These are phyloP conservation scores for Curvularia lunata DNA, from an alignment of 2,329 filamentous ascomycete genomes.

Conservation along the genomic window DNA sequence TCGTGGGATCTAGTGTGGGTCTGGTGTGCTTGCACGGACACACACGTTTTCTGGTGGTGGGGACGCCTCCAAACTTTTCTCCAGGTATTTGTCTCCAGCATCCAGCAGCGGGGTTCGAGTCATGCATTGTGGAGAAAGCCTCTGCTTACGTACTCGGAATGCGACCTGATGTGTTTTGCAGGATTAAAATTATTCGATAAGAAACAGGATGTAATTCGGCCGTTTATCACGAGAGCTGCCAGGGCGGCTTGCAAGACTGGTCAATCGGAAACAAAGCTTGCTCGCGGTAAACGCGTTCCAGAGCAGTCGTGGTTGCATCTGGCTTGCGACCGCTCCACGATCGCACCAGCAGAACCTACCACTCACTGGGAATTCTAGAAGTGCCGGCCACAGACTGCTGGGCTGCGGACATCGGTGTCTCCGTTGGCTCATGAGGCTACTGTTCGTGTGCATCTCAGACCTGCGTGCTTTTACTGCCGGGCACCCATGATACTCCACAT, in stretches of 20 bases:
- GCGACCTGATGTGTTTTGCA: not conserved
- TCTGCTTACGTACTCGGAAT: constrained; percentile 8
- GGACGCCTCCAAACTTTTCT: constrained; percentile 14
- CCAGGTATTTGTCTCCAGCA: constrained; percentile 9
- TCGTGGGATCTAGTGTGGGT: not conserved
- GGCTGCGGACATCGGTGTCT: not conserved
- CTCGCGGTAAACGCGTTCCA: not conserved
- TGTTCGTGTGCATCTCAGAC: not conserved
- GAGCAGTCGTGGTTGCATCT: not conserved
- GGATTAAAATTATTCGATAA: not conserved
- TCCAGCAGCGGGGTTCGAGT: not conserved
- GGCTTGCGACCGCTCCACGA: not conserved
- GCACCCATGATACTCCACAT: not conserved
- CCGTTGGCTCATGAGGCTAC: not conserved
- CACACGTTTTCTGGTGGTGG: constrained; percentile 4
- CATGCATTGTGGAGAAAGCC: constrained; percentile 1
- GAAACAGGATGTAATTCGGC: not conserved
- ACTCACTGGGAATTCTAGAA: not conserved
- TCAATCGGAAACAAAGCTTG: not conserved
- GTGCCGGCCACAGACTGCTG: not conserved
- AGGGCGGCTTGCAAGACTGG: not conserved
- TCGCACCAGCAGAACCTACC: not conserved
- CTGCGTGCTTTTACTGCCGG: not conserved
- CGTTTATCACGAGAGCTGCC: not conserved
- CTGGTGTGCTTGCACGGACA: constrained; percentile 2